Percentiles rank a stretch among this genome's conserved stretches.
These are phyloP conservation scores for Nemania diffusa DNA, from an alignment of 2,329 filamentous ascomycete genomes.

Conservation along the genomic window DNA sequence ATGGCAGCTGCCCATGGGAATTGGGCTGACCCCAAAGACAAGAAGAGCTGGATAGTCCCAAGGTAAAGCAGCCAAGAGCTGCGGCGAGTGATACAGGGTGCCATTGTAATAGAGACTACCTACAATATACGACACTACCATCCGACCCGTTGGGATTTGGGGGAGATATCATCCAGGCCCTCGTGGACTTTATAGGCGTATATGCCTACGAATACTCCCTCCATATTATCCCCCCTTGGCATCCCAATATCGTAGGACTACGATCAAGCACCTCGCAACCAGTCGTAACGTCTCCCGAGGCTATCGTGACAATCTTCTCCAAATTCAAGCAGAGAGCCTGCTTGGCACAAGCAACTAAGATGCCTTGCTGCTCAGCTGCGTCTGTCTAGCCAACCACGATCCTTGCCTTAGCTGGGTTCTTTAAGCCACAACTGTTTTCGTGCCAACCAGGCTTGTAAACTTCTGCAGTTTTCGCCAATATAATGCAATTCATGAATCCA, in stretches of 20 bases:
- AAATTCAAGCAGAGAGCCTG: constrained; percentile 2
- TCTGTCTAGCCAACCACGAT: constrained; percentile 19
- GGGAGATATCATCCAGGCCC: neutral
- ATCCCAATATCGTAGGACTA: neutral
- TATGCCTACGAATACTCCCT: neutral
- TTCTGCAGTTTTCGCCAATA: constrained; percentile 14
- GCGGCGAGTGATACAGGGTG: neutral
- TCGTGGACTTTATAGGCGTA: constrained; percentile 16
- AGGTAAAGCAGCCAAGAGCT: constrained; percentile 31
- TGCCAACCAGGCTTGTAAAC: neutral
- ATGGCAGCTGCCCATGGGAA: constrained; percentile 40
- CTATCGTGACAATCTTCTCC: constrained; percentile 13
- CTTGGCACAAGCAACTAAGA: constrained; percentile 6
- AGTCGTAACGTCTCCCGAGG: constrained; percentile 1
- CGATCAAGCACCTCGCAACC: neutral
- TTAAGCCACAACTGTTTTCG: constrained; percentile 7
- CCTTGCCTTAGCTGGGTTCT: constrained; percentile 2
- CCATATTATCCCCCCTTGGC: neutral
- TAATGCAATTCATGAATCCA: neutral
- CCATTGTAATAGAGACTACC: neutral
- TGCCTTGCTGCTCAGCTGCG: constrained; percentile 22
- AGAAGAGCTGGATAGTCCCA: constrained; percentile 25
- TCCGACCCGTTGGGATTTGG: neutral
- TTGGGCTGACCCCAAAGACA: constrained; percentile 33
- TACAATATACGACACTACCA: neutral